Evolutionary conservation across 441 rosid species (phyloP), one percentile per base, ranked within the genome.

Genomic region (Eugenia klotzschiana): DNA sequence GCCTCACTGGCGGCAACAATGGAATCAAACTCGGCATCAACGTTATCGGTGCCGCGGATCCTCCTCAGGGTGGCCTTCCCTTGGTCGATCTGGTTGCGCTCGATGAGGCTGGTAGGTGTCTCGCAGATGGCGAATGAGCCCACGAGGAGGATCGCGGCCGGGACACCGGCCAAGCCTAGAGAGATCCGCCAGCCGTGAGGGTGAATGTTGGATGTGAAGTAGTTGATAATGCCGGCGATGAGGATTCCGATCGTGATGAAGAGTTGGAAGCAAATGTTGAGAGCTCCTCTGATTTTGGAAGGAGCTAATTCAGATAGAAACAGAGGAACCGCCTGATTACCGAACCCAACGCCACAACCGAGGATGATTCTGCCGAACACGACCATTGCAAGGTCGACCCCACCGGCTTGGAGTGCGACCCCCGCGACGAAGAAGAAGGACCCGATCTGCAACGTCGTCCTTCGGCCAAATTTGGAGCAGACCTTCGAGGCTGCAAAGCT

Each of bases 231-330:
- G 82, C 90, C 92, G 40, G 97, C 92, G 4, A 90, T 6, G 52
- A 94, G 86, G 81, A 94, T 93, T 60, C 94, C 97, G 20, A 92
- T 90, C 8, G 95, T 93, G 26, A 93, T 82, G 84, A 93, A 92
- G 37, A 94, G 91, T 82, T 94, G 97, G 90, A 94, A 94, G 64
- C 85, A 82, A 64, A 93, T 92, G 90, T 94, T 92, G 33, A 94
- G 92, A 9, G 92, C 92, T 52, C 95, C 94, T 25, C 95, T 90
- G 46, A 90, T 81, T 43, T 64, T 90, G 0, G 93, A n/a, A n/a
- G n/a, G 94, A 60, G 95, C 93, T 54, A 94, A 83, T 89, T 92
- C 94, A 14, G 93, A 92, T 43, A 93, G 88, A 87, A 91, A 93
- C n/a, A 93, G 87, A 0, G 95, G 96, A 10, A 92, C 94, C 1